Percentiles rank a stretch among this genome's conserved stretches.
Evolutionary conservation across 1,139 yeast genomes (phyloP).

Genomic region (Magnusiomyces suaveolens): DNA sequence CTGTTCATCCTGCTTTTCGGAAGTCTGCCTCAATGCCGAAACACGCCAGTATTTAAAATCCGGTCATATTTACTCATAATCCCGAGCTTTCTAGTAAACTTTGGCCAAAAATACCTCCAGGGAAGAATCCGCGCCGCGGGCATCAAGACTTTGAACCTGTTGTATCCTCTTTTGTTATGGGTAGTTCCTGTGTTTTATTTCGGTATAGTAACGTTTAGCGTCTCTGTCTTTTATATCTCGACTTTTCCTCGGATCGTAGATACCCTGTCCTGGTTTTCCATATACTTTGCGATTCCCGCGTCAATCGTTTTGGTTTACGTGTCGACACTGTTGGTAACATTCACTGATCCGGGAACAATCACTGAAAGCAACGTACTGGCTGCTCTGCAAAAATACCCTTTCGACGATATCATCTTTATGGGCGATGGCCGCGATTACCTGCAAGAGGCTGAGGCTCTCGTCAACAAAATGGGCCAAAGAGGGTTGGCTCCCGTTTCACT

Average conservation of each 20-base stretch:
- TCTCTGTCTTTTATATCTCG: slow-evolving; percentile 39
- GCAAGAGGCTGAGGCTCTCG: not conserved
- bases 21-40: slow-evolving; percentile 40
- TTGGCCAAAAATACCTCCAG: not conserved
- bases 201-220: slow-evolving; percentile 38
- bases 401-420: slow-evolving; percentile 39
- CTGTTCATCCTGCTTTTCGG: slow-evolving; percentile 41
- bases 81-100: not conserved
- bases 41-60: not conserved
- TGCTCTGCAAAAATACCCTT: slow-evolving; percentile 31
- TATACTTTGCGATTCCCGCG: slow-evolving; percentile 6
- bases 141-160: not conserved
- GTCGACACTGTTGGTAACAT: slow-evolving; percentile 39
- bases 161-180: slow-evolving; percentile 19
- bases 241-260: slow-evolving; percentile 32
- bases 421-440: slow-evolving; percentile 1
- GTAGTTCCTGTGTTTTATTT: slow-evolving; percentile 45
- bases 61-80: not conserved
- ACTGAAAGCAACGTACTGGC: slow-evolving; percentile 23
- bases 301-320: slow-evolving; percentile 33
- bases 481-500: not conserved
- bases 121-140: not conserved
- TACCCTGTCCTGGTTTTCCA: not conserved
- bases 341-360: slow-evolving; percentile 49
- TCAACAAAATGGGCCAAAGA: not conserved